Evolutionary conservation across 352 stramenopile species (phyloP).

Genomic region (Phytophthora foliorum): DNA sequence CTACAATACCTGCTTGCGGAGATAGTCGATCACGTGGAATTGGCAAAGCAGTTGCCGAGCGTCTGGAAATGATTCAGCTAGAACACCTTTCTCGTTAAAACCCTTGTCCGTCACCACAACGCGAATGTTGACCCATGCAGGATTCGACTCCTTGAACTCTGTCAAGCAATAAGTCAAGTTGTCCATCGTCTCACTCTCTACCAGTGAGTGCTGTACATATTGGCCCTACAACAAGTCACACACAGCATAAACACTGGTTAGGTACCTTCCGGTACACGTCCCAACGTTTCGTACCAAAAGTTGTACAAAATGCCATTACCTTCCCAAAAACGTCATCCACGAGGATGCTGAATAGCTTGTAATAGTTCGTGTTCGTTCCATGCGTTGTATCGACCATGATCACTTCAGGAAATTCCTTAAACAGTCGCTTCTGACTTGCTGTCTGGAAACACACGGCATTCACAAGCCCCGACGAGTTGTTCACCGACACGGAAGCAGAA

Average conservation of each 20-base stretch:
- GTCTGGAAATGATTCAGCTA: not conserved
- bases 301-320: not conserved
- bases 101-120: conserved; percentile 25
- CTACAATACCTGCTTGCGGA: not conserved
- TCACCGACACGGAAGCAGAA: not conserved
- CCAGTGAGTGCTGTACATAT: conserved; percentile 24
- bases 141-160: conserved; percentile 21
- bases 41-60: conserved; percentile 11
- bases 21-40: conserved; percentile 16
- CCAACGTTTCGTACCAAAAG: too few species aligned
- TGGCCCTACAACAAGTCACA: conserved; percentile 7
- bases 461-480: conserved; percentile 16
- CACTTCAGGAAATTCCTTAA: conserved; percentile 26
- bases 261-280: too few species aligned
- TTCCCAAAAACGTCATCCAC: conserved; percentile 23
- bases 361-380: conserved; percentile 9
- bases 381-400: conserved; percentile 13
- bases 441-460: conserved; percentile 20
- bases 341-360: conserved; percentile 28
- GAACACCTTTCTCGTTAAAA: conserved; percentile 12
- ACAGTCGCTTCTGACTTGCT: conserved; percentile 2
- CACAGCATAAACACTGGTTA: too few species aligned
- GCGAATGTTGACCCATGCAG: conserved; percentile 16
- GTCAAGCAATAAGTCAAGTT: conserved; percentile 12
- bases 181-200: conserved; percentile 7